Evolutionary conservation across 164 flowering plant species (phyloP).

Genomic region (Sextonia rubra): DNA sequence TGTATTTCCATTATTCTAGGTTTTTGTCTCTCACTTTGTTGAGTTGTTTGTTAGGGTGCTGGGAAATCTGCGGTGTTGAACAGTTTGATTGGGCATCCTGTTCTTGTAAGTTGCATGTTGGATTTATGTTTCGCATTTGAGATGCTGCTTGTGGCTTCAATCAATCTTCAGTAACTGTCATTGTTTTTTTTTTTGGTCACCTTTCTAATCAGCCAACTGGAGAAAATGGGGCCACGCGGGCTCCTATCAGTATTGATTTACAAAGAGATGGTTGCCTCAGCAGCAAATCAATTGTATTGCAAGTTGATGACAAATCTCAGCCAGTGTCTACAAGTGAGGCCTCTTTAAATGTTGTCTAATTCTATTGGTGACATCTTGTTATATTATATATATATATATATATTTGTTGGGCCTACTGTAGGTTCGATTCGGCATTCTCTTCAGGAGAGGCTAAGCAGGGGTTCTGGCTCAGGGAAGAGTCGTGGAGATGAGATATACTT

Average conservation of each 20-base stretch:
- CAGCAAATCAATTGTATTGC: conserved; percentile 68
- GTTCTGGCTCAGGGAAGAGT: conserved; percentile 53
- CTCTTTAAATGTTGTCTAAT: not conserved
- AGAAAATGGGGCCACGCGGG: conserved; percentile 96
- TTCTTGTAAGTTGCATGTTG: conserved; percentile 53
- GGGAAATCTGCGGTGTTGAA: conserved; percentile 95
- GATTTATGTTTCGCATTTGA: not conserved
- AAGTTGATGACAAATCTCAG: conserved; percentile 84
- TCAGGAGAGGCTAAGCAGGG: conserved; percentile 88
- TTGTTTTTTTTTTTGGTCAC: conserved; percentile 27
- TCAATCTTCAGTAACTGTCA: no score
- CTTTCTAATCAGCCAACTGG: conserved; percentile 88
- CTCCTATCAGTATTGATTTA: conserved; percentile 80
- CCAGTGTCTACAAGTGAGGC: conserved; percentile 92
- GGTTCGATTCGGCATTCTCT: conserved; percentile 97
- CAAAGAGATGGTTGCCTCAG: conserved; percentile 61
- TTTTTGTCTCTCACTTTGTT: not conserved
- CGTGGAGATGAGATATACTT: conserved; percentile 80
- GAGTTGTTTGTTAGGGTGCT: conserved; percentile 55
- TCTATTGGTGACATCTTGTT: no score
- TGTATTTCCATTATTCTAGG: no score
- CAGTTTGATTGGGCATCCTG: conserved; percentile 95
- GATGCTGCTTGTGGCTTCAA: no score
- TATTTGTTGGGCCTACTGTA: conserved; percentile 14
- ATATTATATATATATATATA: no score